phyloP scores from a whole-genome alignment of 2,329 filamentous ascomycete species.

The Ophiostoma tasmaniense region DNA sequence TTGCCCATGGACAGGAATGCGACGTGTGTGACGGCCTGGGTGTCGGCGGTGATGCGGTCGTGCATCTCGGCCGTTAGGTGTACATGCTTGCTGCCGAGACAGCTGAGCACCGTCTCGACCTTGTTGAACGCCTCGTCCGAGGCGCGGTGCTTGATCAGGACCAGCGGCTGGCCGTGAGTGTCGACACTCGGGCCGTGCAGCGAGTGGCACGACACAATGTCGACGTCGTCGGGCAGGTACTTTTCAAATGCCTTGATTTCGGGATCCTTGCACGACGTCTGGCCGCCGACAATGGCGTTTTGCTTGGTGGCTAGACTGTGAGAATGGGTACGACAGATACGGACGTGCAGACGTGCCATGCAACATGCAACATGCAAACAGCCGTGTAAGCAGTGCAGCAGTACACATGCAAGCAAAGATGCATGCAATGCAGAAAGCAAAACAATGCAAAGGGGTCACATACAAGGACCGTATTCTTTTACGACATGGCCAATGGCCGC shows the following conservation, averaged over 20 bases:
- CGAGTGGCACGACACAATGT: conserved; percentile 93
- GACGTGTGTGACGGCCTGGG: conserved; percentile 94
- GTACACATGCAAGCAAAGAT: too few species aligned
- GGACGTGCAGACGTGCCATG: too few species aligned
- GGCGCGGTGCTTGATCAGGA: conserved; percentile 85
- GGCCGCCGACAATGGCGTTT: conserved; percentile 89
- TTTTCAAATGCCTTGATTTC: conserved; percentile 91
- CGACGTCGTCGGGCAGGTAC: conserved; percentile 77
- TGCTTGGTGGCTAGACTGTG: conserved; percentile 64
- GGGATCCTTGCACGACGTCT: conserved; percentile 96
- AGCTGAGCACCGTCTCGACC: conserved; percentile 72
- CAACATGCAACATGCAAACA: too few species aligned
- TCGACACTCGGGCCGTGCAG: conserved; percentile 90
- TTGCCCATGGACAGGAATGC: conserved; percentile 97
- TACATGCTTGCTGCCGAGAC: conserved; percentile 78
- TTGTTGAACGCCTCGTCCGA: conserved; percentile 66
- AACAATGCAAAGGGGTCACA: conserved; percentile 28
- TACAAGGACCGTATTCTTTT: conserved; percentile 86
- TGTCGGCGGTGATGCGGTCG: conserved; percentile 96
- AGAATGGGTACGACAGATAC: background rate
- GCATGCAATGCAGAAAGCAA: background rate
- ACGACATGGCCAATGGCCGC: conserved; percentile 83
- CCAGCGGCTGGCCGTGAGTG: conserved; percentile 66
- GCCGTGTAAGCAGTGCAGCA: too few species aligned
- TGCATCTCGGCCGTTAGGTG: conserved; percentile 80